Evolutionary conservation across 2,329 filamentous ascomycete species (phyloP), one percentile per base, ranked within the genome.

Genomic region (Nothophoma quercina): DNA sequence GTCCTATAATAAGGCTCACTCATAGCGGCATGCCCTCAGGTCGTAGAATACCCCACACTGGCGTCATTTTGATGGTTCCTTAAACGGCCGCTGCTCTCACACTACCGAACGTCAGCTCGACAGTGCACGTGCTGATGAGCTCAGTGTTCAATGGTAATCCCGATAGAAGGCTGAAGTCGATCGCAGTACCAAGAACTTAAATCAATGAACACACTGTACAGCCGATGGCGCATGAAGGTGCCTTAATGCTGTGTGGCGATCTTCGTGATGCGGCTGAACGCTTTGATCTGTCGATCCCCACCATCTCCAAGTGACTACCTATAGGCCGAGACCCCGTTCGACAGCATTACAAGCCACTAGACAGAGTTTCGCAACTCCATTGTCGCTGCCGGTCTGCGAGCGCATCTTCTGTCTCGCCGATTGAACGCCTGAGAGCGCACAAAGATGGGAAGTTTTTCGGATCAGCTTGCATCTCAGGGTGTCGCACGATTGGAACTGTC

Each of bases 21-120:
- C n/a, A n/a, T n/a, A n/a, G n/a, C n/a, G n/a, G n/a, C n/a, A n/a
- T n/a, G n/a, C n/a, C n/a, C n/a, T n/a, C 15, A 4, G 12, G 39
- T 15, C 32, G 10, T 22, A 38, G 22, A 35, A 18, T 23, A 35
- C 35, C 34, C 42, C 49, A 51, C 41, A 38, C 35, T 25, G 16
- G 39, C 41, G 18, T 29, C 23, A 35, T 41, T n/a, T 32, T 18
- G 30, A 46, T 41, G 41, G 29, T 45, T 29, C 4, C 12, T 22
- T 16, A n/a, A 44, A 44, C 32, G 29, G 48, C 10, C 18, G 18
- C 34, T 46, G 41, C 28, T 40, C 25, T 12, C 5, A 9, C 34
- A 22, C 25, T 46, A 41, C 28, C 29, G 40, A 28, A n/a, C 4
- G 22, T 36, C 49, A 51, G 35, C 29, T 32, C 29, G 19, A 18